phyloP scores from a whole-genome alignment of 768 basidiomycete genomes.

The Arthromyces matolae region DNA sequence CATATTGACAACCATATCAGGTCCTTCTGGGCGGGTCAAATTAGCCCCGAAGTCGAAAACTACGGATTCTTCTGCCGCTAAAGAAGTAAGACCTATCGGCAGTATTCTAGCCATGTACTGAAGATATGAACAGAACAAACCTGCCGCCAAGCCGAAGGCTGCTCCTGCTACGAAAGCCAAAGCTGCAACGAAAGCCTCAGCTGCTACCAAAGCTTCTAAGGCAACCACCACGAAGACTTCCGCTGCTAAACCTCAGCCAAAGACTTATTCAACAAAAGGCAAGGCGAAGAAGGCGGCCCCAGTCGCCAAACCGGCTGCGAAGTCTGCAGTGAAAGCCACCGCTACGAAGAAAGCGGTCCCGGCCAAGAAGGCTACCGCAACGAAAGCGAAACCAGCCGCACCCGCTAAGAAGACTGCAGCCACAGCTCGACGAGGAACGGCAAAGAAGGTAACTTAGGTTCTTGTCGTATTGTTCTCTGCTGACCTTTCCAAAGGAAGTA shows the following conservation, averaged over 20 bases:
- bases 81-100: constrained; percentile 36
- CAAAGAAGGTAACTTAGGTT: constrained; percentile 33
- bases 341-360: constrained; percentile 19
- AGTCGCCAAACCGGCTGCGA: constrained; percentile 24
- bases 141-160: constrained; percentile 27
- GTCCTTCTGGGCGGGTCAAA: constrained; percentile 71
- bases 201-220: constrained; percentile 18
- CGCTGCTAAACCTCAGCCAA: constrained; percentile 26
- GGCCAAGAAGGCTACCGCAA: constrained; percentile 33
- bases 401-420: constrained; percentile 33
- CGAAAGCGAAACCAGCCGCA: constrained; percentile 32
- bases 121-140: constrained; percentile 39
- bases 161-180: constrained; percentile 22
- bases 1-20: constrained; percentile 28
- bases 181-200: constrained; percentile 22
- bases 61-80: constrained; percentile 33
- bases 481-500: constrained; percentile 28
- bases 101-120: no score
- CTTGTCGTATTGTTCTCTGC: background rate
- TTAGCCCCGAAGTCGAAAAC: constrained; percentile 52
- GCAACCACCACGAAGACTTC: constrained; percentile 32
- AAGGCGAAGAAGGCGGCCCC: constrained; percentile 17
- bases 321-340: constrained; percentile 26
- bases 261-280: constrained; percentile 26
- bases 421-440: constrained; percentile 32